Conservation (phyloP, 345 rosid species). For the Kernera saxatilis region DNA sequence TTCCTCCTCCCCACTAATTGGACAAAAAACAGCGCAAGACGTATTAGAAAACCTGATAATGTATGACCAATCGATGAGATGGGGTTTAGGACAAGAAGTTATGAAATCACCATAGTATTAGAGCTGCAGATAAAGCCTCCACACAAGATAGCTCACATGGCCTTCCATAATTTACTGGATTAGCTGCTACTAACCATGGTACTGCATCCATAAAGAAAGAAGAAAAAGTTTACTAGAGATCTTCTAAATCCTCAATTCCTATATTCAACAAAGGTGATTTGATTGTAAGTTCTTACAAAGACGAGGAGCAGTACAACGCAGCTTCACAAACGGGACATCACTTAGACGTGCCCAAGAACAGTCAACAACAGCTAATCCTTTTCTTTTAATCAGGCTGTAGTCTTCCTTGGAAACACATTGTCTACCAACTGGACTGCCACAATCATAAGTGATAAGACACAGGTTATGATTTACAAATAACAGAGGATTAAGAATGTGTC, state of each 20-base stretch:
- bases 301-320: slow-evolving; percentile 90
- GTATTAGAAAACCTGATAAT: not conserved
- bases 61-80: not conserved
- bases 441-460: slow-evolving; percentile 6
- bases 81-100: not conserved
- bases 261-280: too few relatives aligned
- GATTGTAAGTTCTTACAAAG: slow-evolving; percentile 53
- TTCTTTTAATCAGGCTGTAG: slow-evolving; percentile 53
- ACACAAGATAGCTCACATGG: slow-evolving; percentile 92
- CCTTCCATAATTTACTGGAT: slow-evolving; percentile 95
- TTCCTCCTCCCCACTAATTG: slow-evolving; percentile 81
- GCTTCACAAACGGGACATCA: slow-evolving; percentile 91
- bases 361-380: slow-evolving; percentile 95
- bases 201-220: slow-evolving; percentile 43
- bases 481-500: not conserved
- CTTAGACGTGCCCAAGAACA: slow-evolving; percentile 96
- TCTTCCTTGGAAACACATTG: slow-evolving; percentile 91
- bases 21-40: not conserved
- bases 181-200: slow-evolving; percentile 99
- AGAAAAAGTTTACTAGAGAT: not conserved
- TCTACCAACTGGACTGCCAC: slow-evolving; percentile 82
- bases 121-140: slow-evolving; percentile 92
- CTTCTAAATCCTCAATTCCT: not conserved
- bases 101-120: slow-evolving; percentile 64
- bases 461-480: not conserved